These are phyloP conservation scores for Plasmopara viticola DNA, from an alignment of 352 stramenopile species.

Conservation along the genomic window DNA sequence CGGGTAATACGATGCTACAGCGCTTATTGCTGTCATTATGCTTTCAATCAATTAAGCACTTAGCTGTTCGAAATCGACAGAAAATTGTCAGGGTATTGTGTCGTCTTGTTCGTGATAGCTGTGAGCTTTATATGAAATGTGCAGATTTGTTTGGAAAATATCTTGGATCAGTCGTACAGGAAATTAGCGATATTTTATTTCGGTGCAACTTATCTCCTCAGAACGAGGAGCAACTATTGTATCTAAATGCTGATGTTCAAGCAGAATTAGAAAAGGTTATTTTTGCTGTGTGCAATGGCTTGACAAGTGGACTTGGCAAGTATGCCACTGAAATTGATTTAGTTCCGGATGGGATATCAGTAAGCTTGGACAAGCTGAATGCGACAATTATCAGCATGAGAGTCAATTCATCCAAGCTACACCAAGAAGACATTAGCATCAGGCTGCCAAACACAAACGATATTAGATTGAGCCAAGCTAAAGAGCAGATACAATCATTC, in stretches of 20 bases:
- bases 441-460: background rate
- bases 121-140: slow-evolving; percentile 56
- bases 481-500: slow-evolving; percentile 57
- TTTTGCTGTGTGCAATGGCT: slow-evolving; percentile 71
- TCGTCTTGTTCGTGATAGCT: slow-evolving; percentile 51
- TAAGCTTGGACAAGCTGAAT: slow-evolving; percentile 71
- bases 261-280: slow-evolving; percentile 73
- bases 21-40: slow-evolving; percentile 63
- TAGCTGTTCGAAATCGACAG: slow-evolving; percentile 27
- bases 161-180: slow-evolving; percentile 64
- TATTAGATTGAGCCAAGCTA: slow-evolving; percentile 14
- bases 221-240: slow-evolving; percentile 1
- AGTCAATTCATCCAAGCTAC: slow-evolving; percentile 17
- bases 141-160: slow-evolving; percentile 76
- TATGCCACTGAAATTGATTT: slow-evolving; percentile 62
- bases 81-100: slow-evolving; percentile 33
- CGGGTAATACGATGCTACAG: slow-evolving; percentile 39
- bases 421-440: slow-evolving; percentile 4
- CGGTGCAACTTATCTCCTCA: slow-evolving; percentile 10
- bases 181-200: slow-evolving; percentile 63
- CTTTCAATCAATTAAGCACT: slow-evolving; percentile 55
- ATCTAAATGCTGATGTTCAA: slow-evolving; percentile 47
- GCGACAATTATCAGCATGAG: slow-evolving; percentile 36
- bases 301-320: slow-evolving; percentile 61
- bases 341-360: slow-evolving; percentile 45